A percentile compares a stretch with the other conserved stretches of the same genome.
Evolutionary conservation across 345 rosid genomes (phyloP).

Genomic region (Populus nigra): DNA sequence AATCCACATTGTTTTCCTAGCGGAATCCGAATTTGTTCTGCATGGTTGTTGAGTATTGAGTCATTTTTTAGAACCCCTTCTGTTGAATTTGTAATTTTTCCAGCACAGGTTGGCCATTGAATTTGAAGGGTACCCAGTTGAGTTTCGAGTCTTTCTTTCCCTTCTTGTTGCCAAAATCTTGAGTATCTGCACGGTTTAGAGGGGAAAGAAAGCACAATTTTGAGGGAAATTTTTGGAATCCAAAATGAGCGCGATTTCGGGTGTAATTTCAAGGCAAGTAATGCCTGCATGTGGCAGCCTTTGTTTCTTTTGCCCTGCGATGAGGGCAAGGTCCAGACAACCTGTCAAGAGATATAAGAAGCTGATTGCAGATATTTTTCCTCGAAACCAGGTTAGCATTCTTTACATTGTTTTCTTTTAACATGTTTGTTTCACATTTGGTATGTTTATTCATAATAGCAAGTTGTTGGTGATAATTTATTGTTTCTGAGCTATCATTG

Average conservation of each 20-base stretch:
- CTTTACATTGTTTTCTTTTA: neutral
- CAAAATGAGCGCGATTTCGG: constrained; percentile 68
- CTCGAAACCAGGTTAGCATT: constrained; percentile 64
- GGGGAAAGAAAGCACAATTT: constrained; percentile 56
- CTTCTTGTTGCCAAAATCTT: constrained; percentile 48
- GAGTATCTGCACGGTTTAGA: constrained; percentile 39
- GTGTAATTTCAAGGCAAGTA: constrained; percentile 84
- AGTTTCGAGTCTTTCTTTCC: constrained; percentile 52
- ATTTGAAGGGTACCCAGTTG: constrained; percentile 27
- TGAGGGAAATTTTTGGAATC: constrained; percentile 12
- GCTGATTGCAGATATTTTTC: constrained; percentile 85
- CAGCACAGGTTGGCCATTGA: constrained; percentile 37
- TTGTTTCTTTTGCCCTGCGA: constrained; percentile 80
- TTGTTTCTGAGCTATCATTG: neutral
- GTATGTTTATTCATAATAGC: neutral
- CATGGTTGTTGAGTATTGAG: neutral
- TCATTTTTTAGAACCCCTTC: neutral
- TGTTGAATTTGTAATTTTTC: constrained; percentile 18
- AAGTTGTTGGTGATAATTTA: neutral
- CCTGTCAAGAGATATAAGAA: constrained; percentile 98
- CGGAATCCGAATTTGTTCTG: neutral
- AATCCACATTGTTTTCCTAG: constrained; percentile 7
- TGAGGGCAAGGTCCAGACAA: constrained; percentile 94
- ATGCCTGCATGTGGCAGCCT: constrained; percentile 91
- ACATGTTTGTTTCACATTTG: neutral